phyloP scores from a whole-genome alignment of 164 flowering plant genomes.

The Paratinospora sagittata region DNA sequence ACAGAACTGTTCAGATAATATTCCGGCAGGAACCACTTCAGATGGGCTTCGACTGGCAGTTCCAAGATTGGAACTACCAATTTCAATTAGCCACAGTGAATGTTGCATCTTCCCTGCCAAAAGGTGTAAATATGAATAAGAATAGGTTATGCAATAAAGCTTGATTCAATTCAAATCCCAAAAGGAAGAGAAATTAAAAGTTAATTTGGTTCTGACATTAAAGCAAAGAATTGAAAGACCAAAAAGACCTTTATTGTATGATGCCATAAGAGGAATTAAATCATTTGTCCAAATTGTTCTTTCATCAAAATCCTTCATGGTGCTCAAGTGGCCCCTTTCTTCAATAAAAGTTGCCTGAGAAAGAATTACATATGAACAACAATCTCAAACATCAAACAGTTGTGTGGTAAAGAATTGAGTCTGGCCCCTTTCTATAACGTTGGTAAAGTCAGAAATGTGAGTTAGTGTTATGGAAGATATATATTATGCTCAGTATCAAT shows the following conservation, averaged over 20 bases:
- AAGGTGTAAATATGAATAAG: neutral
- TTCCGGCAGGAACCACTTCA: constrained; percentile 37
- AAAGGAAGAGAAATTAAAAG: too few relatives aligned
- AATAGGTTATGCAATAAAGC: neutral
- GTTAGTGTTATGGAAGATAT: neutral
- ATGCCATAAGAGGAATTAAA: constrained; percentile 73
- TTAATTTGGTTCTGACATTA: too few relatives aligned
- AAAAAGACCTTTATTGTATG: constrained; percentile 80
- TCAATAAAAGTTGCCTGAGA: constrained; percentile 55
- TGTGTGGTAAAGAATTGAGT: neutral
- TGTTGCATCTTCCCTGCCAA: constrained; percentile 87
- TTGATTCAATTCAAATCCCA: neutral
- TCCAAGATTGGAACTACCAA: constrained; percentile 32
- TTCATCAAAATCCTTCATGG: constrained; percentile 86
- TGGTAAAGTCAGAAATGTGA: neutral
- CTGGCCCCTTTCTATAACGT: neutral
- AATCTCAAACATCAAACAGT: neutral
- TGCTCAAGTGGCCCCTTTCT: constrained; percentile 66
- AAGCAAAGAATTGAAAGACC: neutral
- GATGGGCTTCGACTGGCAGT: constrained; percentile 26
- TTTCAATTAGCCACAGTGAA: constrained; percentile 73
- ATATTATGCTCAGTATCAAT: neutral
- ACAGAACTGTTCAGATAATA: constrained; percentile 40
- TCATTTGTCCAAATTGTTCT: constrained; percentile 92
- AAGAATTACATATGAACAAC: constrained; percentile 1